Percentiles rank a stretch among this genome's conserved stretches.
Evolutionary conservation across 176 grass and related monocot genomes (phyloP).

Genomic region (Lolium perenne): DNA sequence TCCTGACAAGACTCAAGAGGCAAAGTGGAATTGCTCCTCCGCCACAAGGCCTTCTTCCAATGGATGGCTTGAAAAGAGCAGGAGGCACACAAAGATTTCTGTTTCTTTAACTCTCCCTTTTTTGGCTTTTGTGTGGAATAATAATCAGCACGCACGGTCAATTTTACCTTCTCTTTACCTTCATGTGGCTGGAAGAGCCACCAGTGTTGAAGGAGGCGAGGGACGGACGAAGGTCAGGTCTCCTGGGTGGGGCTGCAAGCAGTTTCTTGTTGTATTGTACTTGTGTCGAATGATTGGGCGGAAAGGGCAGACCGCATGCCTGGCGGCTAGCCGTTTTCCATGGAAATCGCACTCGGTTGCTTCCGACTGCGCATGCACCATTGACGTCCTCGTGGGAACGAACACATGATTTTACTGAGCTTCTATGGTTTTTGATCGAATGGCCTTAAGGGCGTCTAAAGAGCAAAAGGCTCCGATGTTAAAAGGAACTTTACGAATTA

Average conservation of each 20-base stretch:
- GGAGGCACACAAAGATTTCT: neutral
- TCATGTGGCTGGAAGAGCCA: neutral
- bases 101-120: neutral
- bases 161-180: neutral
- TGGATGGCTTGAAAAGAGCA: constrained; percentile 35
- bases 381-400: neutral
- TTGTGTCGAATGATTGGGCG: constrained; percentile 3
- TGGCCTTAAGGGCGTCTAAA: neutral
- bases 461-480: neutral
- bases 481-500: neutral
- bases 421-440: neutral
- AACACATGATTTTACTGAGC: neutral
- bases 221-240: neutral
- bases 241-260: neutral
- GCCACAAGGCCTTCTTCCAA: constrained; percentile 3
- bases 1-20: constrained; percentile 28
- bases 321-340: neutral
- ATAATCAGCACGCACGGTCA: neutral
- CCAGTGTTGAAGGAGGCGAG: constrained; percentile 25
- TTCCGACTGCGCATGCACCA: neutral
- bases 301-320: neutral
- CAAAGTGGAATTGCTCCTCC: constrained; percentile 53
- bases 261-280: neutral
- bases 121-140: neutral
- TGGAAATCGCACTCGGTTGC: neutral